Percentiles rank a stretch among this genome's conserved stretches.
These are phyloP conservation scores for Kwoniella dejecticola DNA, from an alignment of 768 basidiomycete species.

Conservation along the genomic window DNA sequence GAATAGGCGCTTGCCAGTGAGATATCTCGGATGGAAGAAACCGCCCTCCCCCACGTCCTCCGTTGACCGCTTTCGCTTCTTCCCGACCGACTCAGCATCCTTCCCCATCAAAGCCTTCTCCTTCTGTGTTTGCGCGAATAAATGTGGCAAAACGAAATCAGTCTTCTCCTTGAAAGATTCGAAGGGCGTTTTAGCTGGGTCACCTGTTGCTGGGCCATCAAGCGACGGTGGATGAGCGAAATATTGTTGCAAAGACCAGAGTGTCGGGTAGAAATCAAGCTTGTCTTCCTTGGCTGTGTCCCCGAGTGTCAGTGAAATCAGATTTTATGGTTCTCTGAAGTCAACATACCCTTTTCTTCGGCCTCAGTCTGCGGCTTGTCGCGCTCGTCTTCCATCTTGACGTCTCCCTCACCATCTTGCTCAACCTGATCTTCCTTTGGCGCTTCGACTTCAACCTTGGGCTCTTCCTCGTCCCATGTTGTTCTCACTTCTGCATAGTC, in stretches of 20 bases:
- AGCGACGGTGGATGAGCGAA: constrained; percentile 45
- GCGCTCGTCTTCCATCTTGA: constrained; percentile 25
- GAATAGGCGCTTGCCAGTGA: constrained; percentile 42
- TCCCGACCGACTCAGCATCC: constrained; percentile 22
- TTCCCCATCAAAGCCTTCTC: constrained; percentile 43
- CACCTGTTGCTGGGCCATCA: constrained; percentile 18
- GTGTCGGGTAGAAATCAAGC: constrained; percentile 44
- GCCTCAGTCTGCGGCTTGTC: constrained; percentile 4
- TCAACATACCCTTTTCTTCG: constrained; percentile 2
- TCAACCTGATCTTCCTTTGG: constrained; percentile 8
- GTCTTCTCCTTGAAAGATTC: constrained; percentile 42
- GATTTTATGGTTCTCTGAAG: too few species aligned
- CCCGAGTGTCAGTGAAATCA: neutral
- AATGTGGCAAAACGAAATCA: constrained; percentile 43
- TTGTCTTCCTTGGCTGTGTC: neutral
- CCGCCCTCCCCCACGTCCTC: constrained; percentile 22
- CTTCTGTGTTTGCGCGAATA: constrained; percentile 43
- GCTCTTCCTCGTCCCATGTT: constrained; percentile 47
- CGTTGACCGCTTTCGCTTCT: constrained; percentile 35
- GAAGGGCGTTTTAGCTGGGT: constrained; percentile 31
- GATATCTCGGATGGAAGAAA: constrained; percentile 48
- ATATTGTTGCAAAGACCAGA: constrained; percentile 52
- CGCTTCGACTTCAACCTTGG: constrained; percentile 5
- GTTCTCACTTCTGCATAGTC: constrained; percentile 47
- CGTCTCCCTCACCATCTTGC: constrained; percentile 31